Base-by-base conservation (phyloP, 495 filamentous ascomycete genomes). In the Aspergillus diversus region DNA sequence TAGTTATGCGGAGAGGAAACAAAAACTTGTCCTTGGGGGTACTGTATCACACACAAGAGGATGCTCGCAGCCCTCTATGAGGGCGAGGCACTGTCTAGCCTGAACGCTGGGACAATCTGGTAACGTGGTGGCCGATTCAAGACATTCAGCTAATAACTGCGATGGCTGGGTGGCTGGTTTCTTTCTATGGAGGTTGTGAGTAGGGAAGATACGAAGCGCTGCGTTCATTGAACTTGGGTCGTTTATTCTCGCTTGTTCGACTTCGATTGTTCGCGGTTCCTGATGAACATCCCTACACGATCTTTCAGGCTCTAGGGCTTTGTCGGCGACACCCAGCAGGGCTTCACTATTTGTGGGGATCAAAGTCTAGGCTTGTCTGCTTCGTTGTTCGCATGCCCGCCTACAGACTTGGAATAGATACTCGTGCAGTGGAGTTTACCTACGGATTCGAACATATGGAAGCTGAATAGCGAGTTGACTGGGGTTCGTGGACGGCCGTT, bases 351-450 rank as follows among this genome's bases (percentile, higher is more conserved):
- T 90, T 87, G 91, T 92, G 92, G 90, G 92, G 81, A 86, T 97
- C 92, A 97, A 93, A 92, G 92, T 79, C 87, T 91, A 79, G 92
- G 84, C 92, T 93, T 95, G 91, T 96, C 92, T 80, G 84, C 72
- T 57, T 61, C 53, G 51, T 39, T 59, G 48, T 68, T 63, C 63
- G 64, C 21, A 21, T 50, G 15, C 47, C 54, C 59, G 58, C 16
- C 46, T 49, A 56, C 58, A 39, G 21, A n/a, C 17, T 13, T n/a
- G 53, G 42, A 42, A 60, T 67, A 50, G 37, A 37, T 57, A 31
- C 50, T 52, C 42, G 48, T 50, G 58, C 43, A 5, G n/a, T 33
- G 21, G 46, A 52, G 62, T 59, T 56, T 16, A 47, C 48, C 56
- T 50, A 9, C 49, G 58, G 55, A 35, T 64, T 78, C 78, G 73